Base-by-base conservation (phyloP, 257 asterid species). In the Paulownia fortunei region DNA sequence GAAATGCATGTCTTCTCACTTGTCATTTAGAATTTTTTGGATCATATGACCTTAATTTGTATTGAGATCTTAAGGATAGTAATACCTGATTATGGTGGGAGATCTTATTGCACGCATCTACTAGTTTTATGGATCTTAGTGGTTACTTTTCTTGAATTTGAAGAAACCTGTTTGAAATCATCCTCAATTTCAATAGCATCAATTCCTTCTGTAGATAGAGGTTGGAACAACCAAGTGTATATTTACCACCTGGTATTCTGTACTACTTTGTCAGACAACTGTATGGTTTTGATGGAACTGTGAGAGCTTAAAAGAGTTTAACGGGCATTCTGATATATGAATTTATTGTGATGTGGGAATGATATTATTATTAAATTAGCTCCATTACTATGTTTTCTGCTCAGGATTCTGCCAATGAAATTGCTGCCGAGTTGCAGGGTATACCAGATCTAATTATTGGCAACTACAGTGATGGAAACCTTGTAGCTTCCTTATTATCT, bases 401-500 rank as follows among this genome's bases (percentile, higher is more conserved):
- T 72, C 84, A 93, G 99, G 99, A 96, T 68, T 87, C 91, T 23
- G 96, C 88, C 19, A 66, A 82, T 78, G 99, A 96, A 92, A 93
- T 96, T 58, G 63, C 91, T 27, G 97, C 99, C n/a, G 99, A 96
- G 94, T 73, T 96, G 86, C 97, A 93, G 78, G 99, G 92, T 26
- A 54, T 64, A 56, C 98, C 99, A 0, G 96, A 93, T 84, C 89
- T 96, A 60, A 86, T 96, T 27, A 87, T 96, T 66, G 99, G 99
- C 46, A 96, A 96, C 86, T 96, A 96, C 81, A 96, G 99, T 80
- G 99, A 96, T 84, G 99, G 99, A 72, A 96, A 96, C 90, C 91
- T 96, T 56, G 98, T 96, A 37, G 98, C 99, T 75, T 93, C 99
- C 15, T 82, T 96, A 49, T 83, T 96, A 80, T 78, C 98, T 21